phyloP scores from a whole-genome alignment of 208 protist species.

The Perkinsela sp. region DNA sequence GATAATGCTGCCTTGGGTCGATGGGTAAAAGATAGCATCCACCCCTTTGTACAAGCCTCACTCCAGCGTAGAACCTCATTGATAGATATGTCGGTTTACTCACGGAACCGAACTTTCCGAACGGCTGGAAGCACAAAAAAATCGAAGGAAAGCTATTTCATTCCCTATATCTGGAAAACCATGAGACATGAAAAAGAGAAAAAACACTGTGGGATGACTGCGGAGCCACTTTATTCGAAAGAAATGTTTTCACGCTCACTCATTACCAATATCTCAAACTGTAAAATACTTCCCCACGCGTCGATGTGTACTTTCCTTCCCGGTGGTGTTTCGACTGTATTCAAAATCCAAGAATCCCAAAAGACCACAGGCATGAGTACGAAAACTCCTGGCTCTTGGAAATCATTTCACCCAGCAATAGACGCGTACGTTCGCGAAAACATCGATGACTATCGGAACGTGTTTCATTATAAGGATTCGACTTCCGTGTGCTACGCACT shows the following conservation, averaged over 20 bases:
- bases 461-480: not conserved
- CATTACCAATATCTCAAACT: not conserved
- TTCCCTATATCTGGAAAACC: not conserved
- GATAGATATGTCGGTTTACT: not conserved
- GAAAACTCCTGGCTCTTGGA: not conserved
- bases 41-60: not conserved
- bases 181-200: not conserved
- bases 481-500: not conserved
- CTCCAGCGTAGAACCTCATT: not conserved
- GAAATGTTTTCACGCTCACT: not conserved
- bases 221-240: not conserved
- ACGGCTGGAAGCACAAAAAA: not conserved
- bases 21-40: not conserved
- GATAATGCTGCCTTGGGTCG: not conserved
- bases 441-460: not conserved
- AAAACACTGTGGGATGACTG: not conserved
- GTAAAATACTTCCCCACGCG: not conserved
- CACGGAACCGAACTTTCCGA: slow-evolving; percentile 2
- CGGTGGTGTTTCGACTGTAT: too few species aligned
- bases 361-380: not conserved
- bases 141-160: not conserved
- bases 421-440: not conserved
- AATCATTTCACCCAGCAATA: not conserved
- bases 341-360: not conserved
- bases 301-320: not conserved